A percentile compares a stretch with the other conserved stretches of the same genome.
Evolutionary conservation across 148 eudicot species (phyloP).

Genomic region (Dianthus caryophyllus): DNA sequence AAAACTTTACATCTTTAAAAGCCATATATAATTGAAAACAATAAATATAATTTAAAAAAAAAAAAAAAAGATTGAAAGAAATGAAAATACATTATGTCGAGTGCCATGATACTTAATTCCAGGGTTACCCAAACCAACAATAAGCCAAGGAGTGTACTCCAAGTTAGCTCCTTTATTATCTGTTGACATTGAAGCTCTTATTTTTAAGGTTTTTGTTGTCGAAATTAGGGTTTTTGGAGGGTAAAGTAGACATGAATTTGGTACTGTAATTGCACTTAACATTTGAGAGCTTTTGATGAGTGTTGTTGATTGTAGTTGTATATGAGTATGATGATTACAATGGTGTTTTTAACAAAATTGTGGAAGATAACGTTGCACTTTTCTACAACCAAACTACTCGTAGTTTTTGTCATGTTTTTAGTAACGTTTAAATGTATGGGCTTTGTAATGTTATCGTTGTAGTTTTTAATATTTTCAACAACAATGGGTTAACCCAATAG

Average conservation of each 20-base stretch:
- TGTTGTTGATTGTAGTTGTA: too few species aligned
- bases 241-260: conserved; percentile 35
- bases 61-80: neutral
- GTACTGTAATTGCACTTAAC: conserved; percentile 53
- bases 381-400: too few species aligned
- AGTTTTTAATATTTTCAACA: too few species aligned
- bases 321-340: too few species aligned
- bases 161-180: conserved; percentile 37
- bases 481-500: too few species aligned
- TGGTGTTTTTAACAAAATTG: neutral
- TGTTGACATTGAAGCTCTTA: conserved; percentile 38
- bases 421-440: neutral
- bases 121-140: conserved; percentile 92
- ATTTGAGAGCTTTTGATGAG: conserved; percentile 23
- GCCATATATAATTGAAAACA: too few species aligned
- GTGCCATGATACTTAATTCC: conserved; percentile 91
- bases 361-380: conserved; percentile 3
- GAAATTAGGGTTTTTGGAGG: conserved; percentile 33
- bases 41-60: too few species aligned
- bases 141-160: conserved; percentile 96
- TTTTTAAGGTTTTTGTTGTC: conserved; percentile 31
- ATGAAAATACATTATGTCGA: conserved; percentile 65
- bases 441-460: too few species aligned
- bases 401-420: neutral
- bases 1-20: conserved; percentile 7